Evolutionary conservation across 208 protist species (phyloP).

Genomic region (Crithidia expoeki): DNA sequence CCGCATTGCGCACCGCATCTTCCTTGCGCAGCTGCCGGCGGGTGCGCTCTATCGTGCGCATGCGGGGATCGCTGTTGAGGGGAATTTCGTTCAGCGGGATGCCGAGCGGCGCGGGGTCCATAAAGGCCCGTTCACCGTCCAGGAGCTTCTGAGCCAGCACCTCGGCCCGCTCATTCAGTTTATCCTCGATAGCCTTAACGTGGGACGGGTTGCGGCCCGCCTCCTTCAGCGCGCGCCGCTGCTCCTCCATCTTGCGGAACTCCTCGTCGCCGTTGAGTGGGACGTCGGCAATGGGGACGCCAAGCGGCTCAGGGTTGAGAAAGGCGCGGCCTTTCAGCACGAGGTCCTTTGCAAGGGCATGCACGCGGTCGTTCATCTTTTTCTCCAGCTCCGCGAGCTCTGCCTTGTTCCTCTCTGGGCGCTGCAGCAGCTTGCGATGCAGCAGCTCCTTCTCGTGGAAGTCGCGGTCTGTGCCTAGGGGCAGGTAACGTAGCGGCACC

Average conservation of each 20-base stretch:
- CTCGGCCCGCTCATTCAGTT: constrained; percentile 60
- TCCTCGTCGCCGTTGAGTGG: constrained; percentile 68
- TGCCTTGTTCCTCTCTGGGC: constrained; percentile 29
- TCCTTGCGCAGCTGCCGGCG: constrained; percentile 58
- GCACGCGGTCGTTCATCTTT: constrained; percentile 72
- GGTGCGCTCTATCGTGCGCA: constrained; percentile 68
- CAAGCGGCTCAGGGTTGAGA: constrained; percentile 65
- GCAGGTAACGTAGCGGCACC: constrained; percentile 76
- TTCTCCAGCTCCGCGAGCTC: constrained; percentile 50
- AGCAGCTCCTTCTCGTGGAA: constrained; percentile 74
- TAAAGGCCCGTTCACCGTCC: constrained; percentile 65
- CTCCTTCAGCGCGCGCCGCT: constrained; percentile 59
- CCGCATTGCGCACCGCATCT: constrained; percentile 23
- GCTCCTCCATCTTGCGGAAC: constrained; percentile 78
- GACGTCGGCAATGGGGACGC: constrained; percentile 70
- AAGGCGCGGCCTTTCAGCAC: constrained; percentile 67
- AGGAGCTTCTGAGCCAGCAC: constrained; percentile 59
- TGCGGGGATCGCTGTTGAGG: constrained; percentile 67
- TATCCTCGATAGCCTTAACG: constrained; percentile 55
- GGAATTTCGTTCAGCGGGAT: constrained; percentile 64
- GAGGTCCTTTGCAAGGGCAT: constrained; percentile 68
- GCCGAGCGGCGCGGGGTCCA: constrained; percentile 65
- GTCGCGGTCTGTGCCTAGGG: constrained; percentile 63
- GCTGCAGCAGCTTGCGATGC: constrained; percentile 43
- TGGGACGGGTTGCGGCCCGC: constrained; percentile 37